These are phyloP conservation scores for Beta macrorhiza DNA, from an alignment of 179 eudicot species.

Conservation along the genomic window DNA sequence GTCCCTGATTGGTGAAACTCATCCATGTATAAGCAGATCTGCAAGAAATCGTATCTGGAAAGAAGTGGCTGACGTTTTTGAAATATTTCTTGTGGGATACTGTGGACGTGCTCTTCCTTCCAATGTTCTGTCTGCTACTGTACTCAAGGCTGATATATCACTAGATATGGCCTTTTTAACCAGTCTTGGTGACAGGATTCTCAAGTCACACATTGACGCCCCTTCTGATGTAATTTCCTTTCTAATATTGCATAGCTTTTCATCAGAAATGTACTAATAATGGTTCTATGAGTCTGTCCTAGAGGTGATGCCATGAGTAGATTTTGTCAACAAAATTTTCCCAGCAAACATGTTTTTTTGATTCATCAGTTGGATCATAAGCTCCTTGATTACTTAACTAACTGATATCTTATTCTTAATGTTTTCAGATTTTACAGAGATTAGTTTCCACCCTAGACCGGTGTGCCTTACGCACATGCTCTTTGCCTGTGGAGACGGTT, in stretches of 20 bases:
- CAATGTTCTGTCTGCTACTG: slow-evolving; percentile 50
- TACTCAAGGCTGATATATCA: slow-evolving; percentile 67
- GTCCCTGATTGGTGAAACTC: slow-evolving; percentile 33
- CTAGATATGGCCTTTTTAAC: slow-evolving; percentile 81
- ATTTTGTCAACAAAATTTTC: slow-evolving; percentile 8
- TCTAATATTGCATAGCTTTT: not conserved
- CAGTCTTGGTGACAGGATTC: slow-evolving; percentile 76
- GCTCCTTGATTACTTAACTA: slow-evolving; percentile 10
- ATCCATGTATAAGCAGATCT: slow-evolving; percentile 43
- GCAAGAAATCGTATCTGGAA: slow-evolving; percentile 85
- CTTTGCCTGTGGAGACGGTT: slow-evolving; percentile 92
- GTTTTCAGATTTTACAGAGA: slow-evolving; percentile 69
- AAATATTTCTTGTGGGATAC: slow-evolving; percentile 87
- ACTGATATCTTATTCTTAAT: slow-evolving; percentile 17
- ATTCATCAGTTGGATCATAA: not conserved
- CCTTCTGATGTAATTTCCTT: slow-evolving; percentile 68
- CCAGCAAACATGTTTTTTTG: not conserved
- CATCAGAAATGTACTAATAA: not conserved
- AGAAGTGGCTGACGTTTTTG: slow-evolving; percentile 97
- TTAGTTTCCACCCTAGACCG: slow-evolving; percentile 83
- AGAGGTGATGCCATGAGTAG: slow-evolving; percentile 1
- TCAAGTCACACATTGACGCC: slow-evolving; percentile 67
- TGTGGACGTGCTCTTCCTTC: slow-evolving; percentile 95
- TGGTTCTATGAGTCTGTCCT: not conserved
- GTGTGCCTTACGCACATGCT: slow-evolving; percentile 95